Conservation (phyloP, 2,329 filamentous ascomycete genomes). For the Aspergillus fructus region DNA sequence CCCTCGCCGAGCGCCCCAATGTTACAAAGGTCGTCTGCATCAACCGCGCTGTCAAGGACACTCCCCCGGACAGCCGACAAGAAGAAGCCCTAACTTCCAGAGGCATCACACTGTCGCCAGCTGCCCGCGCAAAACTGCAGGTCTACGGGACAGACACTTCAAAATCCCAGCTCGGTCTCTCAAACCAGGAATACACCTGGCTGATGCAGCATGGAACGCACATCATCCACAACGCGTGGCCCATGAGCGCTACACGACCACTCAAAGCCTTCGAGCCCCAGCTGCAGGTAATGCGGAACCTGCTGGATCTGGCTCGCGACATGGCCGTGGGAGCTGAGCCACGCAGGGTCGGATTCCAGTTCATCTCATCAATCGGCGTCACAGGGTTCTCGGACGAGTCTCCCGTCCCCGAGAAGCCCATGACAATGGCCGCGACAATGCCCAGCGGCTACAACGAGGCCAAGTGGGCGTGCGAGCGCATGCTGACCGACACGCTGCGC, state of each 20-base stretch:
- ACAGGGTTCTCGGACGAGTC: slow-evolving; percentile 35
- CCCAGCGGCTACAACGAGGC: slow-evolving; percentile 53
- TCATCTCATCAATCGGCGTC: slow-evolving; percentile 44
- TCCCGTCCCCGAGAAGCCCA: slow-evolving; percentile 46
- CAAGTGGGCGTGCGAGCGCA: slow-evolving; percentile 52
- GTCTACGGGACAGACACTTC: slow-evolving; percentile 54
- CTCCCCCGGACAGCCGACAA: slow-evolving; percentile 33
- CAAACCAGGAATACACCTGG: slow-evolving; percentile 34
- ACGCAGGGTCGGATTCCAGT: slow-evolving; percentile 32
- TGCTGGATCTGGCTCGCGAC: slow-evolving; percentile 33
- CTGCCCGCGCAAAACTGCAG: slow-evolving; percentile 34
- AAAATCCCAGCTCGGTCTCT: slow-evolving; percentile 51
- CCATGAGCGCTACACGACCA: slow-evolving; percentile 23
- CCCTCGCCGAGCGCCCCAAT: slow-evolving; percentile 27
- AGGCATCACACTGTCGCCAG: slow-evolving; percentile 21
- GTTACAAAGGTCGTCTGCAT: slow-evolving; percentile 45
- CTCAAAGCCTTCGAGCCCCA: slow-evolving; percentile 22
- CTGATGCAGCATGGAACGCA: slow-evolving; percentile 46
- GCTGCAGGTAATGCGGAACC: slow-evolving; percentile 49
- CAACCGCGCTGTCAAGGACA: slow-evolving; percentile 40
- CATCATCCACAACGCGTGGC: slow-evolving; percentile 39
- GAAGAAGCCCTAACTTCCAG: slow-evolving; percentile 28
- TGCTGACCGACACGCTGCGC: slow-evolving; percentile 51
- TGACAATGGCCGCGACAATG: slow-evolving; percentile 43
- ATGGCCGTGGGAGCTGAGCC: background rate